These are phyloP conservation scores for Neofusicoccum parvum DNA, from an alignment of 2,329 filamentous ascomycete species.

Conservation along the genomic window DNA sequence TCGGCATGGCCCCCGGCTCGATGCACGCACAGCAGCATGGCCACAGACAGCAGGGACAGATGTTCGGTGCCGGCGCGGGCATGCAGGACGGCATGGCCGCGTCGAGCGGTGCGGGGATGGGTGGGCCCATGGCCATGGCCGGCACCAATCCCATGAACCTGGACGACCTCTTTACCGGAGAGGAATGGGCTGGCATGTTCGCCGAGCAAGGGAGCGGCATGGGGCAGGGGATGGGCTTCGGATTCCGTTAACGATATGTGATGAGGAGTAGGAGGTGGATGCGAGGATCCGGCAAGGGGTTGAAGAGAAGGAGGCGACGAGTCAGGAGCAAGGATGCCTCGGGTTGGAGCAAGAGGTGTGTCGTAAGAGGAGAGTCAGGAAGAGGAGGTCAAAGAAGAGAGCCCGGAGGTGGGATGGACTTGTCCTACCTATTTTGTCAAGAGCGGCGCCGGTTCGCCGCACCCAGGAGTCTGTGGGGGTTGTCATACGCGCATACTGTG, in stretches of 20 bases:
- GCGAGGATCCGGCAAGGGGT: not conserved
- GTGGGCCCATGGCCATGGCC: slow-evolving; percentile 7
- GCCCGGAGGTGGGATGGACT: slow-evolving; percentile 2
- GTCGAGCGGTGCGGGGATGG: not conserved
- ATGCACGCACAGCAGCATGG: slow-evolving; percentile 19
- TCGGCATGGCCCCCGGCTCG: slow-evolving; percentile 4
- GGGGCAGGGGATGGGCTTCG: slow-evolving; percentile 23
- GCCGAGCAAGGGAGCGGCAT: slow-evolving; percentile 38
- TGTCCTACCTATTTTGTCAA: slow-evolving; percentile 14
- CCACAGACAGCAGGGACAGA: not conserved
- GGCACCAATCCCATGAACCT: slow-evolving; percentile 23
- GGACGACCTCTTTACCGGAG: slow-evolving; percentile 41
- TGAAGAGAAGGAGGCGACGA: not conserved
- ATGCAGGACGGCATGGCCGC: slow-evolving; percentile 6
- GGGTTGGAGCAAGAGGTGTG: too few species aligned
- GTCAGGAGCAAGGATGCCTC: not conserved
- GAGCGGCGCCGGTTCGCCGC: slow-evolving; percentile 19
- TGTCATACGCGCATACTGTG: slow-evolving; percentile 20
- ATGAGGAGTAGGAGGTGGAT: not conserved
- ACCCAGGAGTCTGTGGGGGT: slow-evolving; percentile 17
- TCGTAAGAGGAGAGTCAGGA: not conserved
- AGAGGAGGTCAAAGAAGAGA: not conserved
- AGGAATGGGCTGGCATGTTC: slow-evolving; percentile 44
- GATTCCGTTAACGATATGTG: not conserved
- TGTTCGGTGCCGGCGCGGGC: slow-evolving; percentile 2